Base-by-base conservation (phyloP, 306 rosid species). In the Castanea mollissima region DNA sequence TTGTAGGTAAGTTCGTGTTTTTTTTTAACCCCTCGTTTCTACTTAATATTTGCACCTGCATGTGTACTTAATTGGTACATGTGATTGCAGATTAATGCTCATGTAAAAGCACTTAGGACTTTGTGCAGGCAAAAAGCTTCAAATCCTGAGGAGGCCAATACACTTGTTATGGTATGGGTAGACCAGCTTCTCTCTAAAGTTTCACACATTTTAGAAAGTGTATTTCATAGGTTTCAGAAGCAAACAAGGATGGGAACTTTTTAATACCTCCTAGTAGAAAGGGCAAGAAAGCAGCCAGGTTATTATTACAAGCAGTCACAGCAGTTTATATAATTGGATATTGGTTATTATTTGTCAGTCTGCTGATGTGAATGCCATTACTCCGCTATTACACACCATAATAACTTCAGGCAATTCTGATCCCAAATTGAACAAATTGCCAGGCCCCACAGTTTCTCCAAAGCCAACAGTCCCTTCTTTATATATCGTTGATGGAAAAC, bases 311-410 rank as follows among this genome's bases (percentile, higher is more conserved):
- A 87, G 92, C 91, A 85, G 85, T 84, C 41, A 84, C 91, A 16
- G 97, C 98, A 0, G 87, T 90, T 75, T 94, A 91, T 83, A 92
- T 97, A 34, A 86, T 91, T 71, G 98, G 98, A 74, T 88, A 94
- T 44, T 90, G 86, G 92, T 90, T 82, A 85, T 92, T 74, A 83
- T 89, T 69, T 89, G 94, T 85, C 94, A 93, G 21, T 76, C 87
- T 76, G 91, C 92, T 55, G 92, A 92, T 87, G 76, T 75, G 86
- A 88, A 71, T 73, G 41, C 84, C 31, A 55, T 91, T 46, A 80
- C 87, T 85, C 97, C 94, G 20, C 82, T 94, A 54, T 76, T 92
- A 77, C 93, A 91, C 80, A 83, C 94, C 60, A 84, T 92, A 71
- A 86, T 94, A 84, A 92, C 97, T 56, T 92, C 97, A 10, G 97